Conservation (phyloP, 1,284 basidiomycete genomes). For the Papiliotrema nemorosa region DNA sequence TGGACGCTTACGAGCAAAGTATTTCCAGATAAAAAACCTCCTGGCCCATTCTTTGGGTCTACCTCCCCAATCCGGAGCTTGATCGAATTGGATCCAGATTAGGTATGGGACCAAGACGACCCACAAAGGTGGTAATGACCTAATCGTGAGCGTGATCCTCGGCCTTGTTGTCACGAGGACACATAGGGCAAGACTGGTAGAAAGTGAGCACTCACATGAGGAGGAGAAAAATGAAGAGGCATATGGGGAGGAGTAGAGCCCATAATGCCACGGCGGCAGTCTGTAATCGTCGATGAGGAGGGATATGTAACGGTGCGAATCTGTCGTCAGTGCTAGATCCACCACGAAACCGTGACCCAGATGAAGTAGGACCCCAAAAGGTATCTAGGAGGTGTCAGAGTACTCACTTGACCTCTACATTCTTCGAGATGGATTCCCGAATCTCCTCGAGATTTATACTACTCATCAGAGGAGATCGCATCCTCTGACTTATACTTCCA, state of each 20-base stretch:
- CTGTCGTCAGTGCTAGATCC: slow-evolving; percentile 15
- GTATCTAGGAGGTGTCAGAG: background rate
- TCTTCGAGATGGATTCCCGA: slow-evolving; percentile 26
- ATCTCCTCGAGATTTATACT: slow-evolving; percentile 29
- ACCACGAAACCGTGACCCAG: background rate
- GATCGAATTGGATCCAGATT: slow-evolving; percentile 77
- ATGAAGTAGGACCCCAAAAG: too few relatives aligned
- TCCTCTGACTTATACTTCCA: slow-evolving; percentile 14
- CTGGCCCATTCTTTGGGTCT: slow-evolving; percentile 75
- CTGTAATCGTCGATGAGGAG: slow-evolving; percentile 64
- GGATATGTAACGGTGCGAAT: slow-evolving; percentile 49
- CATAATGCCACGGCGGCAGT: slow-evolving; percentile 81
- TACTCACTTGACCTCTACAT: slow-evolving; percentile 38
- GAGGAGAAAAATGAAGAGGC: slow-evolving; percentile 67
- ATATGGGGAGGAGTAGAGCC: slow-evolving; percentile 74
- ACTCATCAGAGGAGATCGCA: slow-evolving; percentile 24
- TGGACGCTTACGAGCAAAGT: slow-evolving; percentile 37
- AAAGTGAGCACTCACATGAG: slow-evolving; percentile 61
- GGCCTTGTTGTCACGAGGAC: background rate
- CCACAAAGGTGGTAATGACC: slow-evolving; percentile 87
- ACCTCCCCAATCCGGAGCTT: slow-evolving; percentile 73
- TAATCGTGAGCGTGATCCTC: slow-evolving; percentile 42
- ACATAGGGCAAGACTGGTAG: background rate
- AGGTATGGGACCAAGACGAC: slow-evolving; percentile 76
- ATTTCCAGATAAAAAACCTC: slow-evolving; percentile 65